These are phyloP conservation scores for Pseudonectria foliicola DNA, from an alignment of 2,329 filamentous ascomycete species.

Conservation along the genomic window DNA sequence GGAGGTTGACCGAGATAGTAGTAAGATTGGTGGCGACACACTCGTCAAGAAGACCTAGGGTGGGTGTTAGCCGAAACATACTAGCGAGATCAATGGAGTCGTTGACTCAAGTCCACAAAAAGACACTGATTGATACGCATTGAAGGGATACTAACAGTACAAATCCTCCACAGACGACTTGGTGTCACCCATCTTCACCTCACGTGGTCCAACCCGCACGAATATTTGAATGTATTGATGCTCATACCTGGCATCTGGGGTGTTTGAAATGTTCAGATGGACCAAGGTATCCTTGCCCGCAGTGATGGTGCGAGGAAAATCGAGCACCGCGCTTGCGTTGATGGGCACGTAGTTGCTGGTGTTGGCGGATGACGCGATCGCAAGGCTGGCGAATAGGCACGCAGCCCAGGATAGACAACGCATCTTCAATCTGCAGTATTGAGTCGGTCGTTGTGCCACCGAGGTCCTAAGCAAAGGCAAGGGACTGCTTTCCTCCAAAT, in stretches of 20 bases:
- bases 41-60: slow-evolving; percentile 2
- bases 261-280: slow-evolving; percentile 5
- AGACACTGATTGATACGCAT: background rate
- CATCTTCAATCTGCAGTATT: no score
- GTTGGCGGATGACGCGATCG: no score
- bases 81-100: background rate
- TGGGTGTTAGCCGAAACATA: background rate
- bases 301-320: slow-evolving; percentile 1
- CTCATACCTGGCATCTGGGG: slow-evolving; percentile 1
- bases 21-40: slow-evolving; percentile 5
- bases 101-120: background rate
- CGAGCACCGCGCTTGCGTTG: slow-evolving; percentile 3
- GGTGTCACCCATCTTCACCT: background rate
- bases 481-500: no score
- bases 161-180: background rate
- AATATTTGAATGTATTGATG: slow-evolving; percentile 3
- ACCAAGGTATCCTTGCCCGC: slow-evolving; percentile 3
- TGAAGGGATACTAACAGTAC: slow-evolving; percentile 2
- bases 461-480: no score
- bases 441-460: no score
- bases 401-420: no score
- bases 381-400: no score
- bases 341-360: background rate
- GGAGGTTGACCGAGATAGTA: slow-evolving; percentile 4
- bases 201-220: slow-evolving; percentile 1